Evolutionary conservation across 495 filamentous ascomycete genomes (phyloP), one percentile per base, ranked within the genome.

Genomic region (Hypoxylon subgilvum): DNA sequence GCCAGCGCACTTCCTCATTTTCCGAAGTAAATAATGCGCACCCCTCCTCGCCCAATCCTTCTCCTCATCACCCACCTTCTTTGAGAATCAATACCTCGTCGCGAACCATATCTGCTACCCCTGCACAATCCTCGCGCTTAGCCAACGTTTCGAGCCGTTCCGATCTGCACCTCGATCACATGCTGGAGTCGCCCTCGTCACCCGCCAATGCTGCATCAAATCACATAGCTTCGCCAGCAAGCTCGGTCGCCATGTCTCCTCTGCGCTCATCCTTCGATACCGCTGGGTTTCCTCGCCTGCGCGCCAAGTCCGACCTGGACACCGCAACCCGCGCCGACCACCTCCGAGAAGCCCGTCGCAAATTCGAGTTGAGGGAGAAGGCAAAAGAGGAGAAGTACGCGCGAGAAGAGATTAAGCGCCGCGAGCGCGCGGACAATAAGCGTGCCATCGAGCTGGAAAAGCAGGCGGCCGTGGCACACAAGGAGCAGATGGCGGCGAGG

Each of bases 381-480:
- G 77, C 71, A 50, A 83, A 84, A 71, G 76, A 82, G 36, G 81
- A 84, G 56, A 81, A 80, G 61, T 77, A 77, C 42, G 81, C 76
- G 31, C 79, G 77, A n/a, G 79, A 82, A 50, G 73, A 81, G 72
- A 76, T 83, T 60, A 71, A 70, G 60, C 78, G 75, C 50, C 75
- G 77, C 7, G 76, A 80, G 59, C 74, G 76, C 22, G 72, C 72
- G 19, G 74, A 79, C 43, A 76, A 67, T 58, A 77, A 78, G 70
- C 72, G 75, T 32, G 76, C 76, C 14, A 67, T 52, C 18, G 71
- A 75, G 35, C 64, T 73, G 34, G 76, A 79, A 57, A 75, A 66
- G 55, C 70, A 69, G 13, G 57, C 66, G 6, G 69, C 68, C 0
- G 64, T 57, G 2, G 13, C 46, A 3, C 45, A 65, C 32, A 70